Percentiles rank a stretch among this genome's conserved stretches.
Evolutionary conservation across 192 early-diverging fungal genomes (phyloP).

Genomic region (Coemansia sp.): DNA sequence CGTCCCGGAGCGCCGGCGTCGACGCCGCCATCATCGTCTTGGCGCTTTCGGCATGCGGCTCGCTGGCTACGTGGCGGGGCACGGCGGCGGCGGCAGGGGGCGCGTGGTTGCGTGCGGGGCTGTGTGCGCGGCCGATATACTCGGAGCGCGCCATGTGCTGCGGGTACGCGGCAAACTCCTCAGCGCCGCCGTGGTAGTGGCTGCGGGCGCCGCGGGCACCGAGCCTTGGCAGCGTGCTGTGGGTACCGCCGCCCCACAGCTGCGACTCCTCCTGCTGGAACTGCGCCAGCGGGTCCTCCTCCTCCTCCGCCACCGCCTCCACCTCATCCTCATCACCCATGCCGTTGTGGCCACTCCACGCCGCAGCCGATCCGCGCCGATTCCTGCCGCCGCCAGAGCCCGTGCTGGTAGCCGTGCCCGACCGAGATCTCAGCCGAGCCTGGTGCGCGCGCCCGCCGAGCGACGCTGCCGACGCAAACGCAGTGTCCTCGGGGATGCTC

Average conservation of each 20-base stretch:
- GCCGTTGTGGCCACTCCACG: slow-evolving; percentile 2
- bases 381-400: slow-evolving; percentile 11
- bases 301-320: background rate
- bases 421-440: slow-evolving; percentile 15
- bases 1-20: slow-evolving; percentile 26
- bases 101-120: background rate
- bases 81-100: background rate
- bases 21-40: slow-evolving; percentile 32
- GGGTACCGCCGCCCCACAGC: slow-evolving; percentile 46
- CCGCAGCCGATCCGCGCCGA: slow-evolving; percentile 7
- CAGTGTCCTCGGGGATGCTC: slow-evolving; percentile 12
- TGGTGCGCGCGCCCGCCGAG: background rate
- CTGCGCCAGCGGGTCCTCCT: slow-evolving; percentile 48
- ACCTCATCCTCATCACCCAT: background rate
- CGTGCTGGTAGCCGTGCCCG: slow-evolving; percentile 39
- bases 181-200: background rate
- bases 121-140: slow-evolving; percentile 24
- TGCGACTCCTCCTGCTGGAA: slow-evolving; percentile 54
- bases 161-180: background rate
- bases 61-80: background rate
- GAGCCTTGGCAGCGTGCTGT: slow-evolving; percentile 46
- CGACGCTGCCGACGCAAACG: slow-evolving; percentile 1
- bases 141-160: slow-evolving; percentile 40
- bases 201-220: slow-evolving; percentile 19
- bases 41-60: background rate